Base-by-base conservation (phyloP, 148 eudicot genomes). In the Chenopodium quinoa region DNA sequence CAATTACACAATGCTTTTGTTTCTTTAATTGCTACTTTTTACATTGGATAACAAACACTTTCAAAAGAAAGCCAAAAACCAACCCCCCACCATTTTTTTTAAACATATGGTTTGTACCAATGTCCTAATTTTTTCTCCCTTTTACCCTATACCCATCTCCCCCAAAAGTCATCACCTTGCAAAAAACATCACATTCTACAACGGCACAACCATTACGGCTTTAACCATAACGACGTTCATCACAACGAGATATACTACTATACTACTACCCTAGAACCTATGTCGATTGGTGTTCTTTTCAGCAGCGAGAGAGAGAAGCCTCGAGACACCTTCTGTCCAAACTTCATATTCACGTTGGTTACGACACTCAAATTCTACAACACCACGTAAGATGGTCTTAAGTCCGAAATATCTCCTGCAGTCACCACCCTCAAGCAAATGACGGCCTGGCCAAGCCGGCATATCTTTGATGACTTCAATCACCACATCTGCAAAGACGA, bases 391-490 rank as follows among this genome's bases (percentile, higher is more conserved):
- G 17, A 91, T 82, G 9, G 98, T 96, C 90, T 90, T 96, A 47
- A 96, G 80, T 1, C 90, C 98, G 32, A 96, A 96, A 82, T 96
- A 96, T 32, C 90, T 82, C 56, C 94, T 85, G 71, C 91, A 44
- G 48, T 92, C 91, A 1, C 98, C 95, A 1, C 97, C 97, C 82
- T 92, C 97, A 1, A 91, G 93, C 78, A 92, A 79, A 86, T 95
- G 97, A 23, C 99, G 97, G 70, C 99, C 99, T 0, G 98, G 90
- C 98, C 99, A 96, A 0, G 99, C 98, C 8, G 98, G 95, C 86
- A 92, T 86, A 82, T 92, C 89, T 89, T 88, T 92, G 78, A 91
- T 77, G 76, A 96, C 99, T 71, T 91, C 99, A 82, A 93, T 64
- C 71, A 96, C 99, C 79, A 91, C 85, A 89, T 96, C 97, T 93